A percentile compares a stretch with the other conserved stretches of the same genome.
Conservation (phyloP, 495 filamentous ascomycete genomes). For the Penicillium antarcticum region DNA sequence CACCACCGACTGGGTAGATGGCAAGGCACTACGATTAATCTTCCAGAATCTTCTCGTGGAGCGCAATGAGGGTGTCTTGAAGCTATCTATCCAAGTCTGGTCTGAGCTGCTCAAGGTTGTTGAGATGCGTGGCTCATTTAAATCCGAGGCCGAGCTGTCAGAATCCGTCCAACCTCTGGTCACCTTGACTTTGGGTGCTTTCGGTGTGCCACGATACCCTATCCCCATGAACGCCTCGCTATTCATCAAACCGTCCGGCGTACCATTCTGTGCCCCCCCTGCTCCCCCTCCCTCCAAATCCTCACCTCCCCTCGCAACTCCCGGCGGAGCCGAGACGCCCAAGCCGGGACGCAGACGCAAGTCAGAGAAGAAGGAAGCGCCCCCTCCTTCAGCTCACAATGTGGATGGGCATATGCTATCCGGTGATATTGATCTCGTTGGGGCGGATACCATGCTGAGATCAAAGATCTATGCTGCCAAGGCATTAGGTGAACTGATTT, state of each 20-base stretch:
- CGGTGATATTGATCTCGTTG: slow-evolving; percentile 91
- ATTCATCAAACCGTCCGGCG: slow-evolving; percentile 92
- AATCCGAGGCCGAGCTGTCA: slow-evolving; percentile 56
- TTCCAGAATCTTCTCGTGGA: slow-evolving; percentile 97
- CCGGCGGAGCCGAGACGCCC: slow-evolving; percentile 17
- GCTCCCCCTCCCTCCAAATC: slow-evolving; percentile 50
- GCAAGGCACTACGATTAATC: slow-evolving; percentile 79
- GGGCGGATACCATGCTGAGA: slow-evolving; percentile 79
- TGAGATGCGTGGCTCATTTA: slow-evolving; percentile 57
- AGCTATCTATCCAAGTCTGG: slow-evolving; percentile 85
- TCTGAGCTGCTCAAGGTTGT: slow-evolving; percentile 67
- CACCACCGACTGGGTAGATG: slow-evolving; percentile 88
- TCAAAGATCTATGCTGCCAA: slow-evolving; percentile 82
- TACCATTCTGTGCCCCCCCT: slow-evolving; percentile 60
- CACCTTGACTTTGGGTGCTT: slow-evolving; percentile 77
- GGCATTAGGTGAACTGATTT: slow-evolving; percentile 65
- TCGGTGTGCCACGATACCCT: slow-evolving; percentile 84
- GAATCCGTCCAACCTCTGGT: slow-evolving; percentile 70
- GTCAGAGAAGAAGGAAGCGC: slow-evolving; percentile 77
- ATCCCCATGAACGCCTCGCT: slow-evolving; percentile 84
- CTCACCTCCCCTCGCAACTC: slow-evolving; percentile 47
- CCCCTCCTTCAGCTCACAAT: slow-evolving; percentile 70
- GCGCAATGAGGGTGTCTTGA: slow-evolving; percentile 73
- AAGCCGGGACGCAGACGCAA: slow-evolving; percentile 71
- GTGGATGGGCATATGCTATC: slow-evolving; percentile 98